Percentiles rank a stretch among this genome's conserved stretches.
phyloP scores from a whole-genome alignment of 257 asterid genomes.

The Salvia rosmarinus region DNA sequence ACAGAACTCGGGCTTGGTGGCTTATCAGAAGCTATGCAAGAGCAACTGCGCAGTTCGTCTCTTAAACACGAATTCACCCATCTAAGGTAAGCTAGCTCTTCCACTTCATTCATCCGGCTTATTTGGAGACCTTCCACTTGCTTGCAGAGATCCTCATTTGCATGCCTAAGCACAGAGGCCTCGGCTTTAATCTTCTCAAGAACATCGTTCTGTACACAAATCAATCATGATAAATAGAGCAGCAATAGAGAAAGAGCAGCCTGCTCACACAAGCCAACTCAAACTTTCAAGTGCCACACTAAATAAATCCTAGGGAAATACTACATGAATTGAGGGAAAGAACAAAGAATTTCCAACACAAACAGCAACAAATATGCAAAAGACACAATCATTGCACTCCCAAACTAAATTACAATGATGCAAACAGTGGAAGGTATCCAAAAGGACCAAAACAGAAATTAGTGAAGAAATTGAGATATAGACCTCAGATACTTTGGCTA shows the following conservation, averaged over 20 bases:
- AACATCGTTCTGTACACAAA: conserved; percentile 50
- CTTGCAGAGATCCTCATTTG: conserved; percentile 81
- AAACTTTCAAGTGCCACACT: neutral
- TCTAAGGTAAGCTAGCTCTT: conserved; percentile 85
- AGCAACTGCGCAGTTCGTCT: conserved; percentile 63
- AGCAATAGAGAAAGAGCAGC: conserved; percentile 23
- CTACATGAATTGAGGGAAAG: conserved; percentile 7
- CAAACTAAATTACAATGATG: neutral
- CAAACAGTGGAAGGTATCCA: too few species aligned
- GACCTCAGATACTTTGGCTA: conserved; percentile 67
- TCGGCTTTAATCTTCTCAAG: conserved; percentile 77
- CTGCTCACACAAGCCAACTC: conserved; percentile 15
- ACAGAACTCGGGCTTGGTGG: conserved; percentile 47
- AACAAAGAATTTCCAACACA: neutral
- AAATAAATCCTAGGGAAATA: neutral
- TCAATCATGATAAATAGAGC: neutral
- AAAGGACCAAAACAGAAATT: too few species aligned
- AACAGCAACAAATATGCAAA: neutral
- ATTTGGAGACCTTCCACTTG: conserved; percentile 96
- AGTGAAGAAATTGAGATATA: conserved; percentile 19
- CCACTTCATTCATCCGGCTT: conserved; percentile 87
- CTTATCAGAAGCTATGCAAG: conserved; percentile 44
- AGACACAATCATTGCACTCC: conserved; percentile 3
- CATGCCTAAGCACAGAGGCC: conserved; percentile 69
- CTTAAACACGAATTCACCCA: conserved; percentile 93